Percentiles rank a stretch among this genome's conserved stretches.
These are phyloP conservation scores for Ensete glaucum DNA, from an alignment of 176 grass and related monocot species.

Conservation along the genomic window DNA sequence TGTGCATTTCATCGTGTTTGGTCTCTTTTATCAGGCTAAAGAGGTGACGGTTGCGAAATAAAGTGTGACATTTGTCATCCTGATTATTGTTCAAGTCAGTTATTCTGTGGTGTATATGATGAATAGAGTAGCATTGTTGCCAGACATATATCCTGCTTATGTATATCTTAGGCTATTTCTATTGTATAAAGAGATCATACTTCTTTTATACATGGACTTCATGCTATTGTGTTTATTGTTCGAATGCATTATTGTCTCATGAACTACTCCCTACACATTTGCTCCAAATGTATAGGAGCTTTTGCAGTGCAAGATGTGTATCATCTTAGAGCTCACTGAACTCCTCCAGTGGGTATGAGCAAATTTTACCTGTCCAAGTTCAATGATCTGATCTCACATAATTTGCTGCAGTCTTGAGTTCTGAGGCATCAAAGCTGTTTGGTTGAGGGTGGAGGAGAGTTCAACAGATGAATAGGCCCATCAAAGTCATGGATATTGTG, in stretches of 20 bases:
- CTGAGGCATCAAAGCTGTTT: too few relatives aligned
- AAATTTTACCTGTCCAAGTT: too few relatives aligned
- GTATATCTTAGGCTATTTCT: background rate
- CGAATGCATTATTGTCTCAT: too few relatives aligned
- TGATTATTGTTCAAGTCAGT: background rate
- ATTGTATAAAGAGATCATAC: background rate
- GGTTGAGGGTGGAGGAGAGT: too few relatives aligned
- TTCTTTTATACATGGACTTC: background rate
- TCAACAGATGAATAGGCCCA: too few relatives aligned
- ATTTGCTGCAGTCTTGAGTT: too few relatives aligned
- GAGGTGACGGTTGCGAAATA: background rate
- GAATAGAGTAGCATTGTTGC: background rate
- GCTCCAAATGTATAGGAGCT: background rate
- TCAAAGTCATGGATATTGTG: too few relatives aligned
- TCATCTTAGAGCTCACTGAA: too few relatives aligned
- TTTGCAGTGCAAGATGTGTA: background rate
- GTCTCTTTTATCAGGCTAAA: background rate
- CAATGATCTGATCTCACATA: too few relatives aligned
- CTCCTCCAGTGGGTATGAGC: too few relatives aligned
- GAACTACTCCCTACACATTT: background rate
- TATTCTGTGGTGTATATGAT: constrained; percentile 2
- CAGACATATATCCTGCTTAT: background rate
- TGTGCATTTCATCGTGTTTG: background rate
- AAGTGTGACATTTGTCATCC: background rate
- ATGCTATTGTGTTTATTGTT: background rate